These are phyloP conservation scores for Aegilops sharonensis DNA, from an alignment of 176 grass and related monocot genomes.

Conservation along the genomic window DNA sequence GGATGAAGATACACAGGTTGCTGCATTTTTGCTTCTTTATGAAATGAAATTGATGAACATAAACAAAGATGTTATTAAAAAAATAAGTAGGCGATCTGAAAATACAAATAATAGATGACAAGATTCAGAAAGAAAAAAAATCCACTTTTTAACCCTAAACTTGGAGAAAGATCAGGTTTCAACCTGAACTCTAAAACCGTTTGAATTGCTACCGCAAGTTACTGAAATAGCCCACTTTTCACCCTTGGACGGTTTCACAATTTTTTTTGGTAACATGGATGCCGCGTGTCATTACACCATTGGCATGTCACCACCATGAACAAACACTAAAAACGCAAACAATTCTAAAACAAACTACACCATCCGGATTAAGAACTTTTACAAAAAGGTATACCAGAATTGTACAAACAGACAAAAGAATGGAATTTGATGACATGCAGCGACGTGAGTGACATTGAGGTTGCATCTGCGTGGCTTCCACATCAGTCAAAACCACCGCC, in stretches of 20 bases:
- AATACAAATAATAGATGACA: background rate
- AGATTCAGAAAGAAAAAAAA: slow-evolving; percentile 15
- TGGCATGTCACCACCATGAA: background rate
- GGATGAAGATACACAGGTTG: background rate
- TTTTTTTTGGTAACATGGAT: too few relatives aligned
- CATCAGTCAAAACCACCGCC: background rate
- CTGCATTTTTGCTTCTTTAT: slow-evolving; percentile 15
- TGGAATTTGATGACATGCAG: background rate
- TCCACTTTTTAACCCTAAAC: background rate
- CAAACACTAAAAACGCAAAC: background rate
- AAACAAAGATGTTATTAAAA: slow-evolving; percentile 19
- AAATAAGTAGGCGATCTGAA: background rate
- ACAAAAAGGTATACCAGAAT: background rate
- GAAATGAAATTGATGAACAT: slow-evolving; percentile 20
- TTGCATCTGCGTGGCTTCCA: background rate
- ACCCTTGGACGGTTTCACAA: too few relatives aligned
- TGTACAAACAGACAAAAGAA: background rate
- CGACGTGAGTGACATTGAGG: background rate
- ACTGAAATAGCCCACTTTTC: background rate
- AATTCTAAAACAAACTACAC: background rate
- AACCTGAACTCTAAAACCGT: background rate
- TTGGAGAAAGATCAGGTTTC: background rate
- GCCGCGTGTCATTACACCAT: background rate
- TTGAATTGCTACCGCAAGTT: background rate
- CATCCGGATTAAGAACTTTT: background rate